A percentile compares a stretch with the other conserved stretches of the same genome.
phyloP scores from a whole-genome alignment of 2,329 filamentous ascomycete genomes.

The Fusarium heterosporum region DNA sequence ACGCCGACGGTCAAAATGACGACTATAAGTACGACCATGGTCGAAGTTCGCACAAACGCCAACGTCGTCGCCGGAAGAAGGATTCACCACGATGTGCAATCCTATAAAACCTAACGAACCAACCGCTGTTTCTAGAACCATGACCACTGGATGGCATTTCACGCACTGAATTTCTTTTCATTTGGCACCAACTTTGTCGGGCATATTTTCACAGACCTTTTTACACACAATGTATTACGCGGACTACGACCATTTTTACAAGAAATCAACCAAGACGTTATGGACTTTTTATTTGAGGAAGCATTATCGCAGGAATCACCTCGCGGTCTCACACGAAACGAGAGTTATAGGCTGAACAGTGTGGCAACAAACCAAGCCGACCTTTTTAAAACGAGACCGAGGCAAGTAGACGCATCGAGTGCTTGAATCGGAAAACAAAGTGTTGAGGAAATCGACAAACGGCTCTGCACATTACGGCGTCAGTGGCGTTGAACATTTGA shows the following conservation, averaged over 20 bases:
- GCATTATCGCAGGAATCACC: conserved; percentile 31
- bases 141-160: conserved; percentile 37
- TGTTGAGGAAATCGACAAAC: conserved; percentile 3
- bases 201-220: conserved; percentile 9
- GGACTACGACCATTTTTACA: conserved; percentile 26
- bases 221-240: conserved; percentile 25
- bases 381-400: conserved; percentile 19
- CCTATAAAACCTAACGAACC: conserved; percentile 49
- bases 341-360: conserved; percentile 11
- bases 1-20: conserved; percentile 52
- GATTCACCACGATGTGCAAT: conserved; percentile 58
- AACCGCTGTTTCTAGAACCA: neutral
- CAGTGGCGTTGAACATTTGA: conserved; percentile 37
- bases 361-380: conserved; percentile 8
- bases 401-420: conserved; percentile 29
- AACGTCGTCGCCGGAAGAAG: conserved; percentile 50
- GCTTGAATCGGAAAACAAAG: conserved; percentile 6
- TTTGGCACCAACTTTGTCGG: conserved; percentile 6
- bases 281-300: conserved; percentile 6
- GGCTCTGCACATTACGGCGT: conserved; percentile 37
- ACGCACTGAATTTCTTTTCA: conserved; percentile 15
- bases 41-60: conserved; percentile 45
- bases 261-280: conserved; percentile 21
- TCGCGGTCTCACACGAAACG: conserved; percentile 38
- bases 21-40: conserved; percentile 56